Conservation (phyloP, 2,329 filamentous ascomycete genomes). For the Exophiala aquamarina region DNA sequence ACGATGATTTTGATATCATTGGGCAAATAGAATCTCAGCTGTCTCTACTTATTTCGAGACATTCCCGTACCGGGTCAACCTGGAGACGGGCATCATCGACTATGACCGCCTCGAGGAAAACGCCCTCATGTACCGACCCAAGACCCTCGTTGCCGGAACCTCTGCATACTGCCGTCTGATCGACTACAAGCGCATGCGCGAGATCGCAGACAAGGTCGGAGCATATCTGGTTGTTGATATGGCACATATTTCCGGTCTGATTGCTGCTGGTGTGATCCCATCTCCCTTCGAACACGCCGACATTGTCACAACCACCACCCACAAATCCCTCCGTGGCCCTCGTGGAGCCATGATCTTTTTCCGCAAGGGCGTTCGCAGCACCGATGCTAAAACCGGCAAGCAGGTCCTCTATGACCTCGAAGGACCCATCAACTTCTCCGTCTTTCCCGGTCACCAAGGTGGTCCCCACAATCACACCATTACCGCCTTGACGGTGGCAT, state of each 20-base stretch:
- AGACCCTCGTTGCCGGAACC: slow-evolving; percentile 93
- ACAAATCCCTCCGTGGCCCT: slow-evolving; percentile 97
- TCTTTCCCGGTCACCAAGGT: slow-evolving; percentile 98
- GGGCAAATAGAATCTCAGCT: slow-evolving; percentile 67
- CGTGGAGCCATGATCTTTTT: slow-evolving; percentile 99
- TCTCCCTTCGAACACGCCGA: slow-evolving; percentile 91
- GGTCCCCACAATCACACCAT: slow-evolving; percentile 99
- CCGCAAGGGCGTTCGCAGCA: slow-evolving; percentile 90
- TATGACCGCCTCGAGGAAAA: slow-evolving; percentile 91
- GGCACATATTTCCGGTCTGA: slow-evolving; percentile 96
- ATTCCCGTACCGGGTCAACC: slow-evolving; percentile 83
- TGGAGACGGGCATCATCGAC: slow-evolving; percentile 87
- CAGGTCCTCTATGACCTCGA: slow-evolving; percentile 90
- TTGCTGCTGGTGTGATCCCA: slow-evolving; percentile 89
- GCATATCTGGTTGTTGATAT: slow-evolving; percentile 97
- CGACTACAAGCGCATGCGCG: slow-evolving; percentile 93
- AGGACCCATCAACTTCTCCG: slow-evolving; percentile 95
- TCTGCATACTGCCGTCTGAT: slow-evolving; percentile 98
- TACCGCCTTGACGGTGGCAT: slow-evolving; percentile 88
- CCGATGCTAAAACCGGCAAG: slow-evolving; percentile 87
- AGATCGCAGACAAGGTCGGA: slow-evolving; percentile 90
- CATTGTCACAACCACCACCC: slow-evolving; percentile 96
- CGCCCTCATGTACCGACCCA: slow-evolving; percentile 88
- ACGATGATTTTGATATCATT: neutral
- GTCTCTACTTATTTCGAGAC: slow-evolving; percentile 99